Evolutionary conservation across 169 alveolate species (phyloP).

Genomic region (Perkinsus chesapeaki): DNA sequence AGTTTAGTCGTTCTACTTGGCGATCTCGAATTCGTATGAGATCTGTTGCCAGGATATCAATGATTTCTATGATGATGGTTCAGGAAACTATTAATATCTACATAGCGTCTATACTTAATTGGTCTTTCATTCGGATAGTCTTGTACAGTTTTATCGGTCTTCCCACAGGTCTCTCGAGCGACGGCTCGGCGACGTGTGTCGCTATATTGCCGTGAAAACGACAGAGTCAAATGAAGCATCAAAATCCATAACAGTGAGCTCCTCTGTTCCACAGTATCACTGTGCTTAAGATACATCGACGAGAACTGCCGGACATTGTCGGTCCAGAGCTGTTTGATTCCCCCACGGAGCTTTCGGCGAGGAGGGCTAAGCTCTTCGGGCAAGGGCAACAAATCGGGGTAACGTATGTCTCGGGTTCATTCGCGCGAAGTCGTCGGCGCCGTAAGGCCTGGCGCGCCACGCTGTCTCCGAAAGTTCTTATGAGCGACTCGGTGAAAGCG

Average conservation of each 20-base stretch:
- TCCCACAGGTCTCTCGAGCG: not conserved
- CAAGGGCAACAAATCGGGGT: not conserved
- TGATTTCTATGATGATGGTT: no score
- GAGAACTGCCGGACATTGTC: not conserved
- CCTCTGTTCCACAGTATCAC: not conserved
- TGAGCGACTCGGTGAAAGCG: no score
- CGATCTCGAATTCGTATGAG: no score
- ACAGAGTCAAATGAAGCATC: not conserved
- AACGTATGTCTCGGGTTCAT: not conserved
- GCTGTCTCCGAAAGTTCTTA: no score
- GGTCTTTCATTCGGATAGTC: no score
- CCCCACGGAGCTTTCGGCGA: not conserved
- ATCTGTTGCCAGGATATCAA: no score
- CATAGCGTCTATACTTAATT: no score
- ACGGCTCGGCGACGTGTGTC: not conserved
- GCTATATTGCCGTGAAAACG: not conserved
- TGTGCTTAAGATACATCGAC: not conserved
- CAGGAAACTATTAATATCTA: no score
- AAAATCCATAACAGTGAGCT: no score
- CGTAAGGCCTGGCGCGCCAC: no score
- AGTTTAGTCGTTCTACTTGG: no score
- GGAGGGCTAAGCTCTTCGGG: not conserved
- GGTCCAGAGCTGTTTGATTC: not conserved
- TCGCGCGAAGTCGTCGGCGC: no score
- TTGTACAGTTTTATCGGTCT: not conserved